Conservation (phyloP, 495 filamentous ascomycete species). For the Oidiodendron maius region DNA sequence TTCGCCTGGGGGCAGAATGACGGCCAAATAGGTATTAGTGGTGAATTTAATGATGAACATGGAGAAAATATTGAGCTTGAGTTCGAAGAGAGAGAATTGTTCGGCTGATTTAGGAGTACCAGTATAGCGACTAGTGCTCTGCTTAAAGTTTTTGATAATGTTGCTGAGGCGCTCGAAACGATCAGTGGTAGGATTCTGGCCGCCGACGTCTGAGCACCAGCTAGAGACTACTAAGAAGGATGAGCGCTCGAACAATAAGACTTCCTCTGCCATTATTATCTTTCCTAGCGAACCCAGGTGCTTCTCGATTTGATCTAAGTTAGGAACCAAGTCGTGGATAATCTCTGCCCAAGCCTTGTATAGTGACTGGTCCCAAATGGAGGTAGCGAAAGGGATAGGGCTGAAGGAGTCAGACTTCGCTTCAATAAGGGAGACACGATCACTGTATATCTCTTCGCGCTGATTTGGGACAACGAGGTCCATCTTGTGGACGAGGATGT, state of each 20-base stretch:
- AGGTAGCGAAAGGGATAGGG: slow-evolving; percentile 76
- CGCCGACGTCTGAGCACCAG: slow-evolving; percentile 66
- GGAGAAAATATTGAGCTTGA: slow-evolving; percentile 56
- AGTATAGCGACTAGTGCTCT: slow-evolving; percentile 49
- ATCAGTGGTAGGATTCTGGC: slow-evolving; percentile 79
- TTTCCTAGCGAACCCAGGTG: slow-evolving; percentile 73
- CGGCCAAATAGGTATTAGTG: slow-evolving; percentile 92
- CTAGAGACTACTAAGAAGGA: slow-evolving; percentile 91
- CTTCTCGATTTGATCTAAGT: slow-evolving; percentile 80
- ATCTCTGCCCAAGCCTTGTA: slow-evolving; percentile 98
- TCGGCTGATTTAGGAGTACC: slow-evolving; percentile 49
- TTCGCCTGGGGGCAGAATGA: slow-evolving; percentile 82
- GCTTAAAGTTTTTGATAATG: slow-evolving; percentile 97
- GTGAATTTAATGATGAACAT: slow-evolving; percentile 91
- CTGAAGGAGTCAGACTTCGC: slow-evolving; percentile 70
- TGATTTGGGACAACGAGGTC: slow-evolving; percentile 82
- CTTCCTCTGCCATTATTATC: slow-evolving; percentile 84
- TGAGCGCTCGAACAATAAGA: slow-evolving; percentile 91
- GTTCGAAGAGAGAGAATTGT: slow-evolving; percentile 48
- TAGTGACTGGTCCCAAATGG: slow-evolving; percentile 97
- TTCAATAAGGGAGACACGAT: slow-evolving; percentile 66
- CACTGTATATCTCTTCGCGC: slow-evolving; percentile 74
- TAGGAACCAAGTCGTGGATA: slow-evolving; percentile 92
- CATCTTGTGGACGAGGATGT: slow-evolving; percentile 96
- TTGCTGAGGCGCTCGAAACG: slow-evolving; percentile 92